Conservation (phyloP, 495 filamentous ascomycete genomes). For the Lasiosphaeria hispida region DNA sequence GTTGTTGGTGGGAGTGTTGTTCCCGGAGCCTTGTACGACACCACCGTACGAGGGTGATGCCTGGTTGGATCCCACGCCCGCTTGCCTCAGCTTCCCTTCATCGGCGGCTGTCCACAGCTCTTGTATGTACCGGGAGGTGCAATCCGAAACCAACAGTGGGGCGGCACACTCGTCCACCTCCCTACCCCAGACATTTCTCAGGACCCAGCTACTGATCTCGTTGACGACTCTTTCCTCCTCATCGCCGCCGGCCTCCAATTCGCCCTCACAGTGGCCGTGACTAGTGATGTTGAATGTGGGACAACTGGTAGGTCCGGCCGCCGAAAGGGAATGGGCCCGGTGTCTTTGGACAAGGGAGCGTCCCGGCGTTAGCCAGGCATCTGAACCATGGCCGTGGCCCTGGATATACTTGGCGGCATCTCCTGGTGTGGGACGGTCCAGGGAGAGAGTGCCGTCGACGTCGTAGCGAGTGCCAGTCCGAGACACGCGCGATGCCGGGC, state of each 20-base stretch:
- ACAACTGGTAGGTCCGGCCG: slow-evolving; percentile 6
- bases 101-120: slow-evolving; percentile 25
- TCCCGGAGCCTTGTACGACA: slow-evolving; percentile 12
- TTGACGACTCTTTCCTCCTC: slow-evolving; percentile 25
- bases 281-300: slow-evolving; percentile 4
- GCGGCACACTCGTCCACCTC: slow-evolving; percentile 31
- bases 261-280: slow-evolving; percentile 13
- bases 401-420: slow-evolving; percentile 7
- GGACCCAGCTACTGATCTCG: slow-evolving; percentile 30
- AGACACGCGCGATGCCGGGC: slow-evolving; percentile 29
- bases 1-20: neutral
- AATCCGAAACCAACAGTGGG: slow-evolving; percentile 30
- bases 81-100: slow-evolving; percentile 16
- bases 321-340: slow-evolving; percentile 8
- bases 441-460: neutral
- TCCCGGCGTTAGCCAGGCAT: slow-evolving; percentile 10
- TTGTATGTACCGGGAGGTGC: slow-evolving; percentile 28
- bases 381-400: neutral
- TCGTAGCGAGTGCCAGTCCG: slow-evolving; percentile 4
- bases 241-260: slow-evolving; percentile 7
- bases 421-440: neutral
- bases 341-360: slow-evolving; percentile 7
- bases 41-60: slow-evolving; percentile 13
- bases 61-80: slow-evolving; percentile 18
- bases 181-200: slow-evolving; percentile 28